phyloP scores from a whole-genome alignment of 2,329 filamentous ascomycete genomes.

The Penicillium rolfsii region DNA sequence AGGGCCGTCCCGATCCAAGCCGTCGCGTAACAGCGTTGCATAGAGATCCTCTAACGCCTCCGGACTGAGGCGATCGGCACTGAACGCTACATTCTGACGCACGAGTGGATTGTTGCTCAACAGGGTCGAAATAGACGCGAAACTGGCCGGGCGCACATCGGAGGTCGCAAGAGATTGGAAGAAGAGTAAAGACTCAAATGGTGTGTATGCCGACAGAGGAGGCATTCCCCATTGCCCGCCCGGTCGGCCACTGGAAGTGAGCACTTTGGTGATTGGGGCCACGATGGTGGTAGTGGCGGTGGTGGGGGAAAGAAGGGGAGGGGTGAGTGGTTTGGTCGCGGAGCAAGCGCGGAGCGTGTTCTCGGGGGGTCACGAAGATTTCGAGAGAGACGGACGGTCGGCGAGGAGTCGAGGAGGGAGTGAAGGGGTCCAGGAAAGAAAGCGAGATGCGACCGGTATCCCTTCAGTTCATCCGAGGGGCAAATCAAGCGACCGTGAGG shows the following conservation, averaged over 20 bases:
- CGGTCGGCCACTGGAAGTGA: conserved; percentile 42
- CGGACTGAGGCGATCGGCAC: conserved; percentile 72
- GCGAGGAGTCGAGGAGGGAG: not conserved
- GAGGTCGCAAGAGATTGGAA: conserved; percentile 76
- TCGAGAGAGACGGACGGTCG: conserved; percentile 1
- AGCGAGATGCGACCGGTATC: conserved; percentile 3
- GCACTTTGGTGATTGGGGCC: conserved; percentile 41
- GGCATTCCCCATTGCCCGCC: conserved; percentile 58
- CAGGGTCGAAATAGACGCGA: conserved; percentile 71
- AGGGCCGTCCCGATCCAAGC: conserved; percentile 57
- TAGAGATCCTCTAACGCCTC: conserved; percentile 81
- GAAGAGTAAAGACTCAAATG: conserved; percentile 82
- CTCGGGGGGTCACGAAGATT: conserved; percentile 14
- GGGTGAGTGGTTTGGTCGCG: not conserved
- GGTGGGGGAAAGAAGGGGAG: conserved; percentile 1
- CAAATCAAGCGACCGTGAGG: not conserved
- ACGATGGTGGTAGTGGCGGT: conserved; percentile 33
- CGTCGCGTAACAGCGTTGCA: conserved; percentile 73
- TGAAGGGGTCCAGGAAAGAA: conserved; percentile 4
- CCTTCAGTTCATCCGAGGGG: conserved; percentile 3
- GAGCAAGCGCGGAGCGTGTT: conserved; percentile 13
- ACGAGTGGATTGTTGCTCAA: conserved; percentile 75
- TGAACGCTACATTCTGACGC: conserved; percentile 69
- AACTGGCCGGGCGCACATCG: conserved; percentile 67
- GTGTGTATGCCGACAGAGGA: conserved; percentile 70